phyloP scores from a whole-genome alignment of 768 basidiomycete genomes.

The Pleurotus djamor region DNA sequence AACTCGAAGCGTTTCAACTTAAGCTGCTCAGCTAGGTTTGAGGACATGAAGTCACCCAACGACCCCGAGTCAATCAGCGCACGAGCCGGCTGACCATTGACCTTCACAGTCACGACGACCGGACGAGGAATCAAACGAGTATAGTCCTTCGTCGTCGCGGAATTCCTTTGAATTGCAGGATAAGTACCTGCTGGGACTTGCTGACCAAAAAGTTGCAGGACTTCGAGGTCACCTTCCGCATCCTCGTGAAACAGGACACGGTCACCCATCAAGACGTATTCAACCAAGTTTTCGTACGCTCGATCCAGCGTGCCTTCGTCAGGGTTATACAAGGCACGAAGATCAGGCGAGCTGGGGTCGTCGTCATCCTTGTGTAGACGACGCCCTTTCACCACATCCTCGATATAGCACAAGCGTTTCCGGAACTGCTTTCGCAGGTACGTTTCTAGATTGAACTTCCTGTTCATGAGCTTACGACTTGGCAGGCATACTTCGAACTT shows the following conservation, averaged over 20 bases:
- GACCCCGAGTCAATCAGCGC: slow-evolving; percentile 38
- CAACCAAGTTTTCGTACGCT: background rate
- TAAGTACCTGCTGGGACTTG: background rate
- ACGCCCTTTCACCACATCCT: background rate
- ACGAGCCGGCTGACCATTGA: slow-evolving; percentile 26
- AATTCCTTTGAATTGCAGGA: slow-evolving; percentile 3
- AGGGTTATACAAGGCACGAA: background rate
- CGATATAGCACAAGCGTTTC: background rate
- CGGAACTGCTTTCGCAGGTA: background rate
- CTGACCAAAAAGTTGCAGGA: background rate
- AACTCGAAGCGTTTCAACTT: slow-evolving; percentile 20
- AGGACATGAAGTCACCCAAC: slow-evolving; percentile 33
- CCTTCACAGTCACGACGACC: slow-evolving; percentile 21
- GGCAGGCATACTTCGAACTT: background rate
- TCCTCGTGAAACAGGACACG: background rate
- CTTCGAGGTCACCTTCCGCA: background rate
- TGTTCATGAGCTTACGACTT: background rate
- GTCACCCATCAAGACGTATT: background rate
- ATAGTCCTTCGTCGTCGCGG: slow-evolving; percentile 9
- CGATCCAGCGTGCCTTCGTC: background rate
- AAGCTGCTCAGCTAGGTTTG: slow-evolving; percentile 29
- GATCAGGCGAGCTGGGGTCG: background rate
- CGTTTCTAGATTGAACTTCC: background rate
- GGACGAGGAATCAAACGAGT: slow-evolving; percentile 22
- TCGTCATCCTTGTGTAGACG: background rate